Conservation (phyloP, 2,329 filamentous ascomycete species). For the Diaporthe longicolla region DNA sequence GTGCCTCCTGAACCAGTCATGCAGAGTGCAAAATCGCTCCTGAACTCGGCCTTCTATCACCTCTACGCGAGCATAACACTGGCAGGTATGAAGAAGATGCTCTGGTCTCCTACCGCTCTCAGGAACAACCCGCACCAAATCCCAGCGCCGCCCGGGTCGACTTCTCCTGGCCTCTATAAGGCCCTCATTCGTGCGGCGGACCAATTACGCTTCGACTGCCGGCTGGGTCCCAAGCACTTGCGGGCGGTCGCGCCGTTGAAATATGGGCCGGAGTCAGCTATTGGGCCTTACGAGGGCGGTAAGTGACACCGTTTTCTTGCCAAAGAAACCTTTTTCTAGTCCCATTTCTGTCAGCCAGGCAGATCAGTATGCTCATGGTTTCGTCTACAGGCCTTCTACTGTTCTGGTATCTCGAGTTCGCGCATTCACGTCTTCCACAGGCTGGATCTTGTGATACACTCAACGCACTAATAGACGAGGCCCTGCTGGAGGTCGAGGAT, state of each 20-base stretch:
- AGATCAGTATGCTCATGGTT: not conserved
- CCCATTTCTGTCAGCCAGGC: too few relatives aligned
- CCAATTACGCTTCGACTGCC: not conserved
- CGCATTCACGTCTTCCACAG: not conserved
- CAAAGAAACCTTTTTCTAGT: not conserved
- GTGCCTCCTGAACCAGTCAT: not conserved
- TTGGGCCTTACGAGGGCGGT: not conserved
- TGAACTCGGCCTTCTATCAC: slow-evolving; percentile 5
- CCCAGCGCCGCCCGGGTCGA: not conserved
- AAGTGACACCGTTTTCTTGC: not conserved
- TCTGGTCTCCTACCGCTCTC: not conserved
- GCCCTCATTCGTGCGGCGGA: not conserved
- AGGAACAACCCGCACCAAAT: not conserved
- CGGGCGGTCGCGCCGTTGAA: not conserved
- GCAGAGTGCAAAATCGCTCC: not conserved
- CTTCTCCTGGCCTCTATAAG: not conserved
- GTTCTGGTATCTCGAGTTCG: slow-evolving; percentile 1
- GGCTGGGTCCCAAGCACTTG: not conserved
- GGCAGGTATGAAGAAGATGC: not conserved
- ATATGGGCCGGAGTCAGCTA: not conserved
- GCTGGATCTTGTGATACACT: not conserved
- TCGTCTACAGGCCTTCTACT: not conserved
- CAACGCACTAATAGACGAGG: not conserved
- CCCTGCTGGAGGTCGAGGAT: not conserved
- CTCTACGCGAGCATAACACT: not conserved